These are phyloP conservation scores for Blastobotrys mokoenaii DNA, from an alignment of 805 yeast genomes.

Conservation along the genomic window DNA sequence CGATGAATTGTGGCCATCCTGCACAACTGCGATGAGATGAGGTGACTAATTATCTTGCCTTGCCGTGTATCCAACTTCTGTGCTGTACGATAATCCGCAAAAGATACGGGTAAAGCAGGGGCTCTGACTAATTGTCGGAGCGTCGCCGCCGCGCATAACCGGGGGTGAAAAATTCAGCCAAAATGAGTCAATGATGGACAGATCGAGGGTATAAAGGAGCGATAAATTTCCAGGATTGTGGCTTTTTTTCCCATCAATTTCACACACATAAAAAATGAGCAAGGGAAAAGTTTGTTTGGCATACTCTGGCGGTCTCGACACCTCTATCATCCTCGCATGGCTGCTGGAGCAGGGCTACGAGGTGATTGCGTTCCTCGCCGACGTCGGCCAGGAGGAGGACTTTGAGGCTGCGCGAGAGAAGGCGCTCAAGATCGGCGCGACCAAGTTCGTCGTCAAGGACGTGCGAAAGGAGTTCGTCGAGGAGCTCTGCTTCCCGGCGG, in stretches of 20 bases:
- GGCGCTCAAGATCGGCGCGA: conserved; percentile 94
- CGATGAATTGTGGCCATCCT: too few relatives aligned
- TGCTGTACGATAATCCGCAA: too few relatives aligned
- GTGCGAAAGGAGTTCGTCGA: conserved; percentile 93
- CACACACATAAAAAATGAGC: conserved; percentile 51
- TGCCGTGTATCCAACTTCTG: too few relatives aligned
- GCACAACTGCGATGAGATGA: too few relatives aligned
- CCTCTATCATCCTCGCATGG: conserved; percentile 98
- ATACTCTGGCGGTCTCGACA: conserved; percentile 97
- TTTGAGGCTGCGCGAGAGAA: conserved; percentile 94
- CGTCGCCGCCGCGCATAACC: not conserved
- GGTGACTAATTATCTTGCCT: too few relatives aligned
- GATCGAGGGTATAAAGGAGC: too few relatives aligned
- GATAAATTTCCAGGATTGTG: too few relatives aligned
- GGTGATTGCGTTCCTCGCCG: conserved; percentile 96
- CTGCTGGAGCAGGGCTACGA: conserved; percentile 95
- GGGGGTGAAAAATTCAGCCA: not conserved
- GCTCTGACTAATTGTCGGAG: not conserved
- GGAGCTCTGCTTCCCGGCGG: conserved; percentile 90
- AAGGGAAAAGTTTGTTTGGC: conserved; percentile 99
- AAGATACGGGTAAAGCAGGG: too few relatives aligned
- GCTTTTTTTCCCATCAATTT: not conserved
- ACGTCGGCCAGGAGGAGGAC: conserved; percentile 99
- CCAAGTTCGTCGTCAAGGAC: conserved; percentile 89
- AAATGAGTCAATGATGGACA: not conserved